phyloP scores from a whole-genome alignment of 2,329 filamentous ascomycete species.

The Cryphonectria nitschkei region DNA sequence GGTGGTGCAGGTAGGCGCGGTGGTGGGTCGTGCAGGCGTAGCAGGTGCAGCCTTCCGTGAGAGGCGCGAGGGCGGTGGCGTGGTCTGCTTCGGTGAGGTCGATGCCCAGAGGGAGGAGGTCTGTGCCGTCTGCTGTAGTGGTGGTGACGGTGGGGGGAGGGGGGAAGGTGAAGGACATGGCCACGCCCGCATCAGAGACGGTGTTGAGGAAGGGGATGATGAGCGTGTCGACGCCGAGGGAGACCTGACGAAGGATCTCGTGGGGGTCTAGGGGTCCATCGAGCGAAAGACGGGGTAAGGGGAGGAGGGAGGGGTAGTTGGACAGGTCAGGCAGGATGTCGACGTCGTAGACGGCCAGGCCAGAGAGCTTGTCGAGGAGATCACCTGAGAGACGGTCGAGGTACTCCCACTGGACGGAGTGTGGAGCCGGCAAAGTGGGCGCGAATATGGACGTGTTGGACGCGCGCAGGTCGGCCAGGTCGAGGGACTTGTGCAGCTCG shows the following conservation, averaged over 20 bases:
- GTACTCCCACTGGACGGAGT: slow-evolving; percentile 78
- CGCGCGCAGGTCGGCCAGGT: slow-evolving; percentile 34
- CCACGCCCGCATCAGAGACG: slow-evolving; percentile 83
- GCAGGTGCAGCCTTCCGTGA: slow-evolving; percentile 71
- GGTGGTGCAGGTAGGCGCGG: slow-evolving; percentile 83
- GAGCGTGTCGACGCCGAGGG: slow-evolving; percentile 79
- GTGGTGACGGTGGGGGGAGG: slow-evolving; percentile 35
- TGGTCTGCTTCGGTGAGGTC: slow-evolving; percentile 76
- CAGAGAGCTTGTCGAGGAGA: slow-evolving; percentile 60
- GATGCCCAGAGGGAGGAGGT: slow-evolving; percentile 63
- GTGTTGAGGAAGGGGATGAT: slow-evolving; percentile 74
- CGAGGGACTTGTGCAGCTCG: slow-evolving; percentile 60
- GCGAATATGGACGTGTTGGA: slow-evolving; percentile 55
- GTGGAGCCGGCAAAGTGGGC: slow-evolving; percentile 74
- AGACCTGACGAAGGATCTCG: slow-evolving; percentile 74
- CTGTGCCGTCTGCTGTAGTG: slow-evolving; percentile 27
- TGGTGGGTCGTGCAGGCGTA: slow-evolving; percentile 86
- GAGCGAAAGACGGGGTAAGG: slow-evolving; percentile 75
- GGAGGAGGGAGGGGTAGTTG: slow-evolving; percentile 54
- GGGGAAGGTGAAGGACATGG: slow-evolving; percentile 78
- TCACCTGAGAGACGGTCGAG: slow-evolving; percentile 71
- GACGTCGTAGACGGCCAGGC: slow-evolving; percentile 79
- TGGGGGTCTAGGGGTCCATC: slow-evolving; percentile 73
- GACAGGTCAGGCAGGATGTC: slow-evolving; percentile 69
- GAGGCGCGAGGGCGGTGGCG: slow-evolving; percentile 63